Evolutionary conservation across 345 rosid genomes (phyloP).

Genomic region (Populus davidiana): DNA sequence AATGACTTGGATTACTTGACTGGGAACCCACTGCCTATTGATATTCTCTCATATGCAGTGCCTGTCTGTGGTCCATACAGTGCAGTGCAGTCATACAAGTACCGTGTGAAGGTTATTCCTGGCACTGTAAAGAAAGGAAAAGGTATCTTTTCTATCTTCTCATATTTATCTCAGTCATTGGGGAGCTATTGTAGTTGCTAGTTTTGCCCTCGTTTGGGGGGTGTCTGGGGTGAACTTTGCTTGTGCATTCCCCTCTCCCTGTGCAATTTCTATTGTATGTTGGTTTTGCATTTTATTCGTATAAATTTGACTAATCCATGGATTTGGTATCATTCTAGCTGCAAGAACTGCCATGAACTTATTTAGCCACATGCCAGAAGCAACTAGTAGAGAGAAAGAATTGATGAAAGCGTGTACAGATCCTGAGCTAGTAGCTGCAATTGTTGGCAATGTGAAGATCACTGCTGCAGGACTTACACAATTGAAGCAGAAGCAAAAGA

Average conservation of each 20-base stretch:
- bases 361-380: constrained; percentile 82
- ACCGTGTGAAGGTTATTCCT: constrained; percentile 82
- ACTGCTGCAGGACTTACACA: constrained; percentile 90
- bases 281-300: not conserved
- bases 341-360: constrained; percentile 90
- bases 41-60: constrained; percentile 75
- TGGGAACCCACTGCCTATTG: constrained; percentile 71
- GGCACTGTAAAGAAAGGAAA: constrained; percentile 94
- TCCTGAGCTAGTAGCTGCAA: constrained; percentile 90
- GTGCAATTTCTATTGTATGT: not conserved
- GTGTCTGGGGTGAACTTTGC: not conserved
- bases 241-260: not conserved
- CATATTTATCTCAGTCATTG: not conserved
- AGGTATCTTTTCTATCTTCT: constrained; percentile 38
- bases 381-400: constrained; percentile 81
- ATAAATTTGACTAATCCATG: not conserved
- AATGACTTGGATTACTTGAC: constrained; percentile 88
- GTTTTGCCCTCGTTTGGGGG: not conserved
- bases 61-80: constrained; percentile 95
- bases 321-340: constrained; percentile 38
- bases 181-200: not conserved
- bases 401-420: constrained; percentile 95
- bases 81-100: constrained; percentile 84
- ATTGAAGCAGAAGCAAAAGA: constrained; percentile 95
- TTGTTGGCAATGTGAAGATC: constrained; percentile 82